Evolutionary conservation across 345 rosid species (phyloP), one percentile per base, ranked within the genome.

Genomic region (Lumnitzera racemosa): DNA sequence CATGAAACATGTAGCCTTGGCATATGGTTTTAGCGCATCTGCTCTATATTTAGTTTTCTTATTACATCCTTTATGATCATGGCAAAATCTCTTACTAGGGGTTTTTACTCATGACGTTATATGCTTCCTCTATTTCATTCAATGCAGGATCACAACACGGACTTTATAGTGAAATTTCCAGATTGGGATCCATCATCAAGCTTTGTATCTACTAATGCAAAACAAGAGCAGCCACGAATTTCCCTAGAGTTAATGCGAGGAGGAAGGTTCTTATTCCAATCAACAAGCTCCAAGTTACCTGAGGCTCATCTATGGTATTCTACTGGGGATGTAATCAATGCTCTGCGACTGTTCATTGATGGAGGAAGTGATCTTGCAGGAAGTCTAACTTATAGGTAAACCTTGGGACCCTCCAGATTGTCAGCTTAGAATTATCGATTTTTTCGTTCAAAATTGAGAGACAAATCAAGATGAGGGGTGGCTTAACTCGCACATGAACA

Each of bases 291-390:
- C 13, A 63, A 20, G 68, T 52, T 82, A 49, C 98, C 96, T 23
- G 71, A 71, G 74, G 85, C 94, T 13, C 98, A 92, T 83, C 57
- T 85, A 70, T 92, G 98, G 98, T 92, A 92, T 66, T 80, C 94
- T 15, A 69, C 81, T 51, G 51, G 61, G 59, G 82, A 82, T 49
- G 90, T 80, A 56, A 55, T 83, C 65, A 58, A 70, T 56, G 96
- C 91, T 65, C 78, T 92, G 61, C 63, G 56, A 53, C 73, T 85
- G 25, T 89, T 92, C 76, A 76, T 92, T 20, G 83, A 76, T 25
- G 89, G 80, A 53, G 96, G 98, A 72, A 74, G 72, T 76, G 83
- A 74, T 56, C 80, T 87, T 55, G 13, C 55, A 7, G 81, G 76
- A 59, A 92, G 96, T 72, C 78, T 75, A 61, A 81, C 98, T 50